A percentile compares a stretch with the other conserved stretches of the same genome.
Evolutionary conservation across 305 asterid species (phyloP).

Genomic region (Withania somnifera): DNA sequence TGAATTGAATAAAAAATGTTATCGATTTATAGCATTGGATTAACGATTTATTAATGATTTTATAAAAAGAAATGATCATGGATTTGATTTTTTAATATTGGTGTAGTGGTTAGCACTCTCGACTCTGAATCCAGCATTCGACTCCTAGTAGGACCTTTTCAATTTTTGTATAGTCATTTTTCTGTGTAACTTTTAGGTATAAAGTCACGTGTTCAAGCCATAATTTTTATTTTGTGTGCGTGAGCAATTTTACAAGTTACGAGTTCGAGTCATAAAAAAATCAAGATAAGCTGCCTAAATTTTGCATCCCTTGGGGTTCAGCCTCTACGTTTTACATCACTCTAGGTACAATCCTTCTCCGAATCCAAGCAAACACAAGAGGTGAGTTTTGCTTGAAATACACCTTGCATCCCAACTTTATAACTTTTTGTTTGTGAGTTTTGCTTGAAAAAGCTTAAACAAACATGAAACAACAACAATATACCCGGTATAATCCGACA

Average conservation of each 20-base stretch:
- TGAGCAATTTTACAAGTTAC: not conserved
- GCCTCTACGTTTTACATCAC: too few species aligned
- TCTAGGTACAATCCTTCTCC: not conserved
- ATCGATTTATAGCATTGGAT: too few species aligned
- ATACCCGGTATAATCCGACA: not conserved
- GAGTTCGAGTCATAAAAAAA: not conserved
- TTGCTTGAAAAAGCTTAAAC: not conserved
- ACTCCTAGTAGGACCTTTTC: constrained; percentile 93
- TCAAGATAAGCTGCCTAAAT: not conserved
- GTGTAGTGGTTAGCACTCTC: constrained; percentile 99
- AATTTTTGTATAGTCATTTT: not conserved
- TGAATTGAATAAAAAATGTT: too few species aligned
- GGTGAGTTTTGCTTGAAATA: not conserved
- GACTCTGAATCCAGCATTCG: constrained; percentile 99
- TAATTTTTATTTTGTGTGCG: not conserved
- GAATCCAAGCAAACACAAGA: not conserved
- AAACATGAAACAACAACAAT: not conserved
- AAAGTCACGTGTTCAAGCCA: not conserved
- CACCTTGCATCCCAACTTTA: too few species aligned
- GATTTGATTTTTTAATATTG: too few species aligned
- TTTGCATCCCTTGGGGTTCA: not conserved
- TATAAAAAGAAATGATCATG: too few species aligned
- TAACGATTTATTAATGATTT: too few species aligned
- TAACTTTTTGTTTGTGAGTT: not conserved
- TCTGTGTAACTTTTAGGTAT: not conserved